phyloP scores from a whole-genome alignment of 2,329 filamentous ascomycete genomes.

The Botrytis fragariae region DNA sequence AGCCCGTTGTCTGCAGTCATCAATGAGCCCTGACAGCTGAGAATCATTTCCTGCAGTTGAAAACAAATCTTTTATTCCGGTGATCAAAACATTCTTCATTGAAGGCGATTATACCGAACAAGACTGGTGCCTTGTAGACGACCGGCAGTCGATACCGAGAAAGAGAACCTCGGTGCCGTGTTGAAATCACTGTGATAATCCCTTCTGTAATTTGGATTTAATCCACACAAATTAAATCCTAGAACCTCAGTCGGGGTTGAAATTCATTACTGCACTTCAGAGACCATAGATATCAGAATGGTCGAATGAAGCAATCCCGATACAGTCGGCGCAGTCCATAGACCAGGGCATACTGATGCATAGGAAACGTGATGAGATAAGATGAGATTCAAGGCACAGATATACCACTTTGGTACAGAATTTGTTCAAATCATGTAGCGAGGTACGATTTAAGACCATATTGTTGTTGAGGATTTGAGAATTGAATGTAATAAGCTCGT shows the following conservation, averaged over 20 bases:
- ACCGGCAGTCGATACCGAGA: neutral
- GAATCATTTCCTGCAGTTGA: neutral
- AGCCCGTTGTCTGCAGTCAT: conserved; percentile 9
- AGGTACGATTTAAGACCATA: neutral
- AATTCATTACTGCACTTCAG: neutral
- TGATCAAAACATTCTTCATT: neutral
- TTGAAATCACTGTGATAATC: neutral
- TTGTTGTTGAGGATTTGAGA: no score
- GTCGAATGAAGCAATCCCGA: neutral
- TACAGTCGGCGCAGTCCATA: neutral
- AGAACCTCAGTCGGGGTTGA: neutral
- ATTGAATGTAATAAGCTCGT: neutral
- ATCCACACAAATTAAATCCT: neutral
- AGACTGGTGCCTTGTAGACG: neutral
- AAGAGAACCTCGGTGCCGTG: neutral
- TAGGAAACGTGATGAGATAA: neutral
- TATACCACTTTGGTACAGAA: neutral
- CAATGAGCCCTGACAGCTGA: neutral
- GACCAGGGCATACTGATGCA: neutral
- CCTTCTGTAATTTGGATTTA: neutral
- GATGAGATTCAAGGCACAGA: neutral
- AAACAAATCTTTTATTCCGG: neutral
- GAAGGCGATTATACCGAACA: neutral
- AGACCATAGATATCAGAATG: neutral
- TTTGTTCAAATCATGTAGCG: neutral